phyloP scores from a whole-genome alignment of 495 filamentous ascomycete species.

The Neurospora tetraspora region DNA sequence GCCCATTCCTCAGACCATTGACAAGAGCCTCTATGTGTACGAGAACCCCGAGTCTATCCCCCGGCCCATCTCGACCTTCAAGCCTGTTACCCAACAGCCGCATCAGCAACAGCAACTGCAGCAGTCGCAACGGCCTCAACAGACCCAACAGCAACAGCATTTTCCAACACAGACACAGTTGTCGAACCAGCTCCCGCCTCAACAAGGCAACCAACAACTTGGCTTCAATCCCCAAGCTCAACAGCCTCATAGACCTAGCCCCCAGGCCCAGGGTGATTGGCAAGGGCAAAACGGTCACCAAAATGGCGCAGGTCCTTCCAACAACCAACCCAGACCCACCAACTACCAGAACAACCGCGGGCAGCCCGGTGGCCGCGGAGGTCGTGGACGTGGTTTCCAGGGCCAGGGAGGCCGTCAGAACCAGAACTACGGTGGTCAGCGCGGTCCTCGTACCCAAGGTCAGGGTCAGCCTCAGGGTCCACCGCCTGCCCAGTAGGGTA shows the following conservation, averaged over 20 bases:
- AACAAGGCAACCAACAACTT: slow-evolving; percentile 14
- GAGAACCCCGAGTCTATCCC: slow-evolving; percentile 93
- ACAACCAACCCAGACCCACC: slow-evolving; percentile 12
- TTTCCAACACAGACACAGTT: slow-evolving; percentile 12
- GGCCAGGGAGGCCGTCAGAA: slow-evolving; percentile 29
- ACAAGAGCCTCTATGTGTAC: slow-evolving; percentile 97
- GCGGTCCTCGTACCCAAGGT: slow-evolving; percentile 27
- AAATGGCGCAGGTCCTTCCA: slow-evolving; percentile 13
- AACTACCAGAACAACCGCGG: slow-evolving; percentile 33
- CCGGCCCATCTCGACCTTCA: slow-evolving; percentile 50
- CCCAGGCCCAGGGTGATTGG: slow-evolving; percentile 15
- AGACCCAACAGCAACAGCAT: slow-evolving; percentile 12
- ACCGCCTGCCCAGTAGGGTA: slow-evolving; percentile 18
- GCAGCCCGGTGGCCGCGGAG: slow-evolving; percentile 16
- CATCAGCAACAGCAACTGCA: slow-evolving; percentile 15
- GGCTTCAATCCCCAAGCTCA: slow-evolving; percentile 13
- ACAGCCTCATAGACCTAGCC: slow-evolving; percentile 4
- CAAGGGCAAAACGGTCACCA: slow-evolving; percentile 16
- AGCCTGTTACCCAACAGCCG: slow-evolving; percentile 16
- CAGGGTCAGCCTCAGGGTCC: slow-evolving; percentile 21
- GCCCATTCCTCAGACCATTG: slow-evolving; percentile 85
- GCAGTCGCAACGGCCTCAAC: slow-evolving; percentile 20
- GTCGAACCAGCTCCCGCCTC: slow-evolving; percentile 7
- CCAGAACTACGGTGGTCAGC: slow-evolving; percentile 32
- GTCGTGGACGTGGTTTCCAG: slow-evolving; percentile 16